These are phyloP conservation scores for Myriangium duriaei DNA, from an alignment of 2,329 filamentous ascomycete genomes.

Conservation along the genomic window DNA sequence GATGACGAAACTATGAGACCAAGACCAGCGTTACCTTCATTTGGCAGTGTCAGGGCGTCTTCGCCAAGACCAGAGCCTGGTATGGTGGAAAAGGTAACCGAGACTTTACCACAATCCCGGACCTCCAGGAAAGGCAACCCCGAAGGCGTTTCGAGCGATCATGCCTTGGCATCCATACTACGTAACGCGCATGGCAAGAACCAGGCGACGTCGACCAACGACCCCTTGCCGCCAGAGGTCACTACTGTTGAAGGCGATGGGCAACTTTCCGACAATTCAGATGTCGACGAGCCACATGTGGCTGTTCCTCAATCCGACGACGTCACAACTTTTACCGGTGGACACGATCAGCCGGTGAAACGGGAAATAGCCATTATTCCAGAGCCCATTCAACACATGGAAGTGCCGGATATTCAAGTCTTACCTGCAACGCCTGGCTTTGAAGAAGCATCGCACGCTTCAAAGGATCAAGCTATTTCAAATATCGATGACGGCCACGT, in stretches of 20 bases:
- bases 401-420: conserved; percentile 22
- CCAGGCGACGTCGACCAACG: conserved; percentile 25
- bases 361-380: background rate
- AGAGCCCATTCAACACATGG: conserved; percentile 4
- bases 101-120: conserved; percentile 28
- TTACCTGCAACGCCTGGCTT: conserved; percentile 24
- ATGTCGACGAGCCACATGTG: conserved; percentile 4
- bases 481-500: background rate
- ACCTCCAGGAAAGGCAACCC: conserved; percentile 22
- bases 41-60: conserved; percentile 61
- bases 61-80: conserved; percentile 24
- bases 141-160: conserved; percentile 47
- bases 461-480: background rate
- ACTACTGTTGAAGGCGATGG: conserved; percentile 55
- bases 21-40: conserved; percentile 59
- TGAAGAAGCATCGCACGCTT: conserved; percentile 13
- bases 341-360: background rate
- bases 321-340: background rate
- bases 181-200: conserved; percentile 42
- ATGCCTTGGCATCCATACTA: conserved; percentile 44
- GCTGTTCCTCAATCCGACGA: background rate
- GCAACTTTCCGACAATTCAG: conserved; percentile 43
- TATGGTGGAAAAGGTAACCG: conserved; percentile 41
- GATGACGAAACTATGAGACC: conserved; percentile 55
- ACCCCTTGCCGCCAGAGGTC: conserved; percentile 58